phyloP scores from a whole-genome alignment of 192 early-diverging fungal genomes.

The Coemansia sp. region DNA sequence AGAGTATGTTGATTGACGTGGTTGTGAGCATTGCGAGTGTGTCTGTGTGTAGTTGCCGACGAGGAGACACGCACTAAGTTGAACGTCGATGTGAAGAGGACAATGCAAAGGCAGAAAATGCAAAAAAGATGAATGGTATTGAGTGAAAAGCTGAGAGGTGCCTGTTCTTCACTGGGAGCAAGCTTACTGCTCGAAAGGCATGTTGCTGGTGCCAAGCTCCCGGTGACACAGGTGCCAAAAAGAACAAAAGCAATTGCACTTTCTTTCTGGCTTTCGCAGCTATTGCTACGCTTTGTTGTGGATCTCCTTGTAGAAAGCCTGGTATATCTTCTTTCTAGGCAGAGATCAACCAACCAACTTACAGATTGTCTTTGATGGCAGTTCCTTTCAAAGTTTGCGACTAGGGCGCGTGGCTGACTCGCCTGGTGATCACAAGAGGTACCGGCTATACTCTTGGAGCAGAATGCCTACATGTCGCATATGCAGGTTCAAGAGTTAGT shows the following conservation, averaged over 20 bases:
- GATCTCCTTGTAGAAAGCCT: slow-evolving; percentile 1
- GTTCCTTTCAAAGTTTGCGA: not conserved
- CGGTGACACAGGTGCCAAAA: not conserved
- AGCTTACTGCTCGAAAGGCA: not conserved
- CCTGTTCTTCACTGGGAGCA: not conserved
- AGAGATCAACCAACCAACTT: not conserved
- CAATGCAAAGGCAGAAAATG: not conserved
- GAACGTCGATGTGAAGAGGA: not conserved
- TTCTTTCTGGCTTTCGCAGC: not conserved
- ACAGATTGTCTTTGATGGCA: not conserved
- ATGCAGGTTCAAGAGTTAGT: slow-evolving; percentile 1
- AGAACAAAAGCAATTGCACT: not conserved
- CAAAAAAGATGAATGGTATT: not conserved
- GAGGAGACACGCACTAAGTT: not conserved
- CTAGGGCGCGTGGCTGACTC: not conserved
- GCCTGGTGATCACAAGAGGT: slow-evolving; percentile 16
- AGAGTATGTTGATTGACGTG: slow-evolving; percentile 15
- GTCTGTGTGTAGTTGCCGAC: not conserved
- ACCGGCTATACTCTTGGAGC: slow-evolving; percentile 40
- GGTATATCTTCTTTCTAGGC: not conserved
- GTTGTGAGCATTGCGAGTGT: slow-evolving; percentile 19
- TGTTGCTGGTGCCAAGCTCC: not conserved
- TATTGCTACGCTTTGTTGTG: not conserved
- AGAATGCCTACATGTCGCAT: slow-evolving; percentile 25
- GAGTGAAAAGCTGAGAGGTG: not conserved